phyloP scores from a whole-genome alignment of 352 stramenopile species.

The Pythium guiyangense region DNA sequence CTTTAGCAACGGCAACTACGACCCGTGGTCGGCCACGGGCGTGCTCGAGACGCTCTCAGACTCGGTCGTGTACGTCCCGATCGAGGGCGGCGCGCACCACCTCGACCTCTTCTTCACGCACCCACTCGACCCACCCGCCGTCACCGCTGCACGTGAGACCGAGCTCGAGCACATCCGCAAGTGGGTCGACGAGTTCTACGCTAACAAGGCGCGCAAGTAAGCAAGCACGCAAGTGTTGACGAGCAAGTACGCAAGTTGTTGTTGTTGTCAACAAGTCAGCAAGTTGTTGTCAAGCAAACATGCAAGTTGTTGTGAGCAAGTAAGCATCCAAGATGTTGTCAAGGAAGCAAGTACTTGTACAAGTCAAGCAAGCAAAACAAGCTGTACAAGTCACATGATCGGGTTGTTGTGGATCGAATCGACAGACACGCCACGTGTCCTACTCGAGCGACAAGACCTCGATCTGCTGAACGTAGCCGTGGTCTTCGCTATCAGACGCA shows the following conservation, averaged over 20 bases:
- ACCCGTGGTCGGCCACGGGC: slow-evolving; percentile 52
- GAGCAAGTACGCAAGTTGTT: too few relatives aligned
- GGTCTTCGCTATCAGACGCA: slow-evolving; percentile 9
- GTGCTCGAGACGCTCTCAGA: slow-evolving; percentile 35
- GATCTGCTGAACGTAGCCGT: slow-evolving; percentile 23
- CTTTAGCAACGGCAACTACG: slow-evolving; percentile 61
- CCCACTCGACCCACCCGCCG: slow-evolving; percentile 40
- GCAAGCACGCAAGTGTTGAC: too few relatives aligned
- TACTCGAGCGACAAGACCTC: neutral
- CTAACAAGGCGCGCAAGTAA: neutral
- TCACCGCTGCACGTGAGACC: slow-evolving; percentile 29
- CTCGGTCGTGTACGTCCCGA: slow-evolving; percentile 45
- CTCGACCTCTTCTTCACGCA: slow-evolving; percentile 83
- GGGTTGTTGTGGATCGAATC: too few relatives aligned
- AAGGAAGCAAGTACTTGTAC: too few relatives aligned
- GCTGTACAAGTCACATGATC: too few relatives aligned
- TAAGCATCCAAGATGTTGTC: too few relatives aligned
- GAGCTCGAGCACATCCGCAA: slow-evolving; percentile 50
- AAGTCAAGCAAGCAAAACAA: too few relatives aligned
- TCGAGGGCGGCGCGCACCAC: slow-evolving; percentile 62
- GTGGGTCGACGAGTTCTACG: slow-evolving; percentile 48
- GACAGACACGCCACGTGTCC: too few relatives aligned
- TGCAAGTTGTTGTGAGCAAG: too few relatives aligned
- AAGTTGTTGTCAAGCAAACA: too few relatives aligned
- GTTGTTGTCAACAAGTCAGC: too few relatives aligned